Evolutionary conservation across 352 stramenopile genomes (phyloP).

Genomic region (Globisporangium carolinianum): DNA sequence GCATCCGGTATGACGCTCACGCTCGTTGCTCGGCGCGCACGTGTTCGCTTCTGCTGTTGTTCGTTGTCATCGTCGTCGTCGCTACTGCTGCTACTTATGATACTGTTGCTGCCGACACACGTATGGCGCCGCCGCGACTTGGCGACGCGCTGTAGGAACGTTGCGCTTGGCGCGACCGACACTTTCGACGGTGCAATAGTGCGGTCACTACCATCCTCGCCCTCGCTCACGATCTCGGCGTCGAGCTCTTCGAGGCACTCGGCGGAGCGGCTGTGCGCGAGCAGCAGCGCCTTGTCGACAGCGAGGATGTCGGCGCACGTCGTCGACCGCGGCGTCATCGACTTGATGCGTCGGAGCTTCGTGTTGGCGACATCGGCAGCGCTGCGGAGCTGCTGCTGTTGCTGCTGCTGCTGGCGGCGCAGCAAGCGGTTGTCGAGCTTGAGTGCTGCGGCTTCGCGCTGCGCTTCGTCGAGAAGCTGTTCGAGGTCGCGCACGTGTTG

Average conservation of each 20-base stretch:
- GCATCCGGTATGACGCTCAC: no score
- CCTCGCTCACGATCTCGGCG: not conserved
- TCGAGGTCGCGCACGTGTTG: constrained; percentile 11
- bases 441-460: constrained; percentile 19
- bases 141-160: constrained; percentile 5
- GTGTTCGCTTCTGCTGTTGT: constrained; percentile 3
- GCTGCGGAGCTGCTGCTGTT: not conserved
- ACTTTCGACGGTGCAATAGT: not conserved
- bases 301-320: constrained; percentile 11
- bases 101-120: constrained; percentile 4
- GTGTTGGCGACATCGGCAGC: not conserved
- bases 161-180: not conserved
- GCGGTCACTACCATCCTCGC: not conserved
- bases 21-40: not conserved
- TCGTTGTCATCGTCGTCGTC: constrained; percentile 2
- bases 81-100: constrained; percentile 9
- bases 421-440: constrained; percentile 33
- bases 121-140: constrained; percentile 12
- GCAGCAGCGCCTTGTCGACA: constrained; percentile 1
- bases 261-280: not conserved
- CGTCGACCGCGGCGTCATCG: constrained; percentile 2
- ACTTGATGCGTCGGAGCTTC: constrained; percentile 4
- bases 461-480: constrained; percentile 31
- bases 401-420: constrained; percentile 9
- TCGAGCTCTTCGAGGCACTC: not conserved